These are phyloP conservation scores for Aspergillus fumigatus DNA, from an alignment of 2,329 filamentous ascomycete species.

Conservation along the genomic window DNA sequence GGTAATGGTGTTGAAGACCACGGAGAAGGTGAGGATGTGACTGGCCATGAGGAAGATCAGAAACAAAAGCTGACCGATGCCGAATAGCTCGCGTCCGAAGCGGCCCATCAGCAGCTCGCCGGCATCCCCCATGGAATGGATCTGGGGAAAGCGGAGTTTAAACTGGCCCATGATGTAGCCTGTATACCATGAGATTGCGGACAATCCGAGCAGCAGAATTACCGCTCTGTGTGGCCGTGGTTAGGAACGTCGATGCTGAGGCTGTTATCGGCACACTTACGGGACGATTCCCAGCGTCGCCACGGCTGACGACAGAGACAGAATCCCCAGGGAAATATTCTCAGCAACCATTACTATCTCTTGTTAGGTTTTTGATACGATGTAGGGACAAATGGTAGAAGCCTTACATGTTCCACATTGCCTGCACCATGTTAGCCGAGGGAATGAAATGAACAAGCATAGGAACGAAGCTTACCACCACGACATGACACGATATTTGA, in stretches of 20 bases:
- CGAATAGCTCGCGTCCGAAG: conserved; percentile 58
- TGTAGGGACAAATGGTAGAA: background rate
- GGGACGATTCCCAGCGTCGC: conserved; percentile 53
- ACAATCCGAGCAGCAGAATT: conserved; percentile 51
- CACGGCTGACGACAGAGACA: conserved; percentile 52
- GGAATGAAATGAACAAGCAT: background rate
- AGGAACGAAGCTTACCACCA: conserved; percentile 32
- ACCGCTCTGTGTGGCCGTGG: conserved; percentile 36
- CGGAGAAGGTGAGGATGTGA: conserved; percentile 65
- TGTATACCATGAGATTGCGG: conserved; percentile 54
- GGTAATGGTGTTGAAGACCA: conserved; percentile 62
- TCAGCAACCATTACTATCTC: conserved; percentile 53
- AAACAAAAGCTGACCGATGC: conserved; percentile 57
- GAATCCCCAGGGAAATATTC: conserved; percentile 54
- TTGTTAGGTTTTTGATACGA: background rate
- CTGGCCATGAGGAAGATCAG: conserved; percentile 65
- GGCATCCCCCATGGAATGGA: conserved; percentile 65
- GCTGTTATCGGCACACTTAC: conserved; percentile 23
- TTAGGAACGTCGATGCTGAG: background rate
- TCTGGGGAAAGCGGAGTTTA: conserved; percentile 52
- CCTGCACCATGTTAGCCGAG: conserved; percentile 14
- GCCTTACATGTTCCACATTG: conserved; percentile 35
- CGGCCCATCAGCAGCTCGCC: conserved; percentile 59
- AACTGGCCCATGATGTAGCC: conserved; percentile 58
- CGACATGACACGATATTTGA: conserved; percentile 49